A percentile compares a stretch with the other conserved stretches of the same genome.
Evolutionary conservation across 805 yeast species (phyloP).

Genomic region (Suhomyces vadensis): DNA sequence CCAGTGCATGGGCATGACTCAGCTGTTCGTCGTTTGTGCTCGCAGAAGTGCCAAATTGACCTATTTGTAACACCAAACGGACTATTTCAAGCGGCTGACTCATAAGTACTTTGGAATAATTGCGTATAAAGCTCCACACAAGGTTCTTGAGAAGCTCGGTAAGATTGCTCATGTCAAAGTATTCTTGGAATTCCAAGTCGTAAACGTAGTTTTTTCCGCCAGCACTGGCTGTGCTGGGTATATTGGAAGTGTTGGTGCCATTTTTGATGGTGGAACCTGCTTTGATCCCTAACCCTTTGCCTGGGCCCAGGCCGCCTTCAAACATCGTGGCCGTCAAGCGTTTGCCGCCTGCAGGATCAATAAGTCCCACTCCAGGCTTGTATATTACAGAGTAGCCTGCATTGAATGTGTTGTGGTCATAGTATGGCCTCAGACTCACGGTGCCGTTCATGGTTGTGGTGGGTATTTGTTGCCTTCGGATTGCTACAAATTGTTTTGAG

Average conservation of each 20-base stretch:
- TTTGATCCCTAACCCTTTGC: constrained; percentile 19
- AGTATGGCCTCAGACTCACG: constrained; percentile 59
- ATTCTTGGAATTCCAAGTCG: constrained; percentile 66
- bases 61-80: constrained; percentile 77
- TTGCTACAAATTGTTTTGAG: constrained; percentile 3
- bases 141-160: constrained; percentile 58
- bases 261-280: constrained; percentile 7
- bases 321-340: constrained; percentile 14
- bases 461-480: neutral
- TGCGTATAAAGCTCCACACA: constrained; percentile 60
- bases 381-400: constrained; percentile 63
- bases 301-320: constrained; percentile 14
- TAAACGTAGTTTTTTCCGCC: constrained; percentile 46
- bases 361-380: constrained; percentile 61
- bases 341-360: constrained; percentile 45
- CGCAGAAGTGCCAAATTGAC: constrained; percentile 47
- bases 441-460: constrained; percentile 7
- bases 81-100: constrained; percentile 90
- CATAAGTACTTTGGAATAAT: constrained; percentile 66
- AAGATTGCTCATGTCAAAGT: constrained; percentile 59
- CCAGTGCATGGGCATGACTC: neutral
- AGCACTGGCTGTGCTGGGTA: neutral
- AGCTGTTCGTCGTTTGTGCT: neutral
- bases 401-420: constrained; percentile 65
- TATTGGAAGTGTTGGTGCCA: neutral